These are phyloP conservation scores for Eucalyptus camaldulensis DNA, from an alignment of 345 rosid genomes.

Conservation along the genomic window DNA sequence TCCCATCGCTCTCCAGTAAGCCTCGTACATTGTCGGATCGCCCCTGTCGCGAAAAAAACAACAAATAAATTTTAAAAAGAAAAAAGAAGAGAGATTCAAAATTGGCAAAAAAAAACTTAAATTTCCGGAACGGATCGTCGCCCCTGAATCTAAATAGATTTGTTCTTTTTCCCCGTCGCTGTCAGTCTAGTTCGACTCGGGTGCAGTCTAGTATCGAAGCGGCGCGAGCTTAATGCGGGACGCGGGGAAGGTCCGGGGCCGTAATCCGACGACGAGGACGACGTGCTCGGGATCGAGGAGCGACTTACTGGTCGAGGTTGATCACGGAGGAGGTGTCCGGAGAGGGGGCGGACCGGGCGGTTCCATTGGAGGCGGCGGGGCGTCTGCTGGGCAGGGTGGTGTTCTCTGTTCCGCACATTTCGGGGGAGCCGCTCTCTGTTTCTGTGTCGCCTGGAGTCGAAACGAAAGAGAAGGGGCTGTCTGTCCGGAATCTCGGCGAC, in stretches of 20 bases:
- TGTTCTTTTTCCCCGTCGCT: background rate
- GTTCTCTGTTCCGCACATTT: background rate
- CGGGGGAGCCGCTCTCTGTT: background rate
- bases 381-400: background rate
- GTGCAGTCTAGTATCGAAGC: background rate
- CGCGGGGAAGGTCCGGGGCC: background rate
- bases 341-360: background rate
- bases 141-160: background rate
- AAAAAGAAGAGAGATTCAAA: background rate
- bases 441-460: background rate
- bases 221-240: background rate
- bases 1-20: slow-evolving; percentile 55
- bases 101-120: no score
- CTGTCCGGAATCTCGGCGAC: background rate
- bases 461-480: background rate
- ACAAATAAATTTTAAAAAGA: no score
- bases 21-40: slow-evolving; percentile 72
- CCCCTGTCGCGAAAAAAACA: slow-evolving; percentile 29
- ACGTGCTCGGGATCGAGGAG: no score
- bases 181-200: background rate
- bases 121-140: background rate
- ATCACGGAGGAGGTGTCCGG: slow-evolving; percentile 1
- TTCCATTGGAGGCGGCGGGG: background rate
- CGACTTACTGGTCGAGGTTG: slow-evolving; percentile 31
- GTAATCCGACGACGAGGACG: background rate